These are phyloP conservation scores for Nyctanthes arbortristis DNA, from an alignment of 257 asterid genomes.

Conservation along the genomic window DNA sequence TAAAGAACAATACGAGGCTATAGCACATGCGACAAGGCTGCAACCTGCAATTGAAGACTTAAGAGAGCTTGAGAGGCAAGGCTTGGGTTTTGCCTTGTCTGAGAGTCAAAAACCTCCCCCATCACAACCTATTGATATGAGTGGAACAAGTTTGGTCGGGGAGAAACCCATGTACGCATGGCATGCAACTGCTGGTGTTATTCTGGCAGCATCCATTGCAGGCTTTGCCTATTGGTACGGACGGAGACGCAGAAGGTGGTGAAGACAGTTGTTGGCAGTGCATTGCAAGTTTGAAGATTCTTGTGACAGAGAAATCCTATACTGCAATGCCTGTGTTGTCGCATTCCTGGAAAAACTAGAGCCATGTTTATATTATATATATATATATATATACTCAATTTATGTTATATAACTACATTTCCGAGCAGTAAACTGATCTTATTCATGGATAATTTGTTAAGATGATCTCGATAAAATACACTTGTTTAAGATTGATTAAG, in stretches of 20 bases:
- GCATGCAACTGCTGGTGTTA: constrained; percentile 83
- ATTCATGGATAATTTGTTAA: background rate
- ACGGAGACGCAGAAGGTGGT: constrained; percentile 72
- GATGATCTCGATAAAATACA: background rate
- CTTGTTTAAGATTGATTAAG: background rate
- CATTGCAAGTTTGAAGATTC: background rate
- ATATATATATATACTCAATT: background rate
- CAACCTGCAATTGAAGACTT: constrained; percentile 58
- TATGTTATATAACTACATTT: background rate
- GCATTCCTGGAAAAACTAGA: constrained; percentile 17
- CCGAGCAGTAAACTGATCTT: background rate
- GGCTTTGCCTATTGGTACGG: constrained; percentile 90
- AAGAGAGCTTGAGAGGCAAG: constrained; percentile 60
- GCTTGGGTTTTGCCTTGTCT: constrained; percentile 61
- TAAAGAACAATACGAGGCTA: constrained; percentile 70
- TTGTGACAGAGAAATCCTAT: constrained; percentile 17
- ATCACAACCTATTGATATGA: constrained; percentile 3
- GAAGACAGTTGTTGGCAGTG: constrained; percentile 15
- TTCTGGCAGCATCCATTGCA: constrained; percentile 73
- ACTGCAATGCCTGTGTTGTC: constrained; percentile 31
- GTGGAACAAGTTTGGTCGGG: constrained; percentile 26
- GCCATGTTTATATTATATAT: no score
- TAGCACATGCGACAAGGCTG: constrained; percentile 61
- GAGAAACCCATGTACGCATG: constrained; percentile 56
- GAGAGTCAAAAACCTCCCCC: constrained; percentile 31